Evolutionary conservation across 331 rosid species (phyloP), one percentile per base, ranked within the genome.

Genomic region (Acacia concinna): DNA sequence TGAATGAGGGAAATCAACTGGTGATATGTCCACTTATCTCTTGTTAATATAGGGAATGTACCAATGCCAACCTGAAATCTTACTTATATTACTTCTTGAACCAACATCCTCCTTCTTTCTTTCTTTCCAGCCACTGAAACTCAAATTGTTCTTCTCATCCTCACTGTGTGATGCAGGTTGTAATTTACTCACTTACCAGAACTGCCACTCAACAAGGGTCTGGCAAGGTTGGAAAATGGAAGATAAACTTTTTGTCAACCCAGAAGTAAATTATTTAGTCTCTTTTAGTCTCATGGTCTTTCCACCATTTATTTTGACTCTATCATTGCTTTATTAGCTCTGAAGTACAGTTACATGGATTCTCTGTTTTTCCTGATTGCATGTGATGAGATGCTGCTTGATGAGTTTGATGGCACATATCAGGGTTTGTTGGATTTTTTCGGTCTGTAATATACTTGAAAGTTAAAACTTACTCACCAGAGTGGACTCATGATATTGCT

Each of bases 121-220:
- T 67, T 37, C 46, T n/a, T 38, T 21, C 54, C 21, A 69, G 6
- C 56, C 14, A 25, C 56, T 69, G 74, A 41, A 43, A 41, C 37
- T 25, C 56, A 14, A 40, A 40, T 21, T 27, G 25, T 69, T 25
- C 20, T 13, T 40, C 32, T 25, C 1, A 69, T 69, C 18, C 14
- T 27, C 20, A 69, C 23, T 14, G 37, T 43, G 74, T 69, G 38
- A 37, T 78, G 74, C 85, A 96, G 99, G 98, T 96, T 85, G 88
- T 93, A 56, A 93, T 96, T 81, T 91, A 84, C 96, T 90, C 98
- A 17, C 99, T 98, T 38, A 97, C 98, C 68, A 91, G 99, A 88
- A 90, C 98, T 78, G 99, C 99, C 20, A 65, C 90, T 52, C 99
- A 96, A 63, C 99, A 96, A 91, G 99, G 99, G 86, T 96, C 99